Percentiles rank a stretch among this genome's conserved stretches.
Conservation (phyloP, 257 asterid genomes). For the Verbena officinalis region DNA sequence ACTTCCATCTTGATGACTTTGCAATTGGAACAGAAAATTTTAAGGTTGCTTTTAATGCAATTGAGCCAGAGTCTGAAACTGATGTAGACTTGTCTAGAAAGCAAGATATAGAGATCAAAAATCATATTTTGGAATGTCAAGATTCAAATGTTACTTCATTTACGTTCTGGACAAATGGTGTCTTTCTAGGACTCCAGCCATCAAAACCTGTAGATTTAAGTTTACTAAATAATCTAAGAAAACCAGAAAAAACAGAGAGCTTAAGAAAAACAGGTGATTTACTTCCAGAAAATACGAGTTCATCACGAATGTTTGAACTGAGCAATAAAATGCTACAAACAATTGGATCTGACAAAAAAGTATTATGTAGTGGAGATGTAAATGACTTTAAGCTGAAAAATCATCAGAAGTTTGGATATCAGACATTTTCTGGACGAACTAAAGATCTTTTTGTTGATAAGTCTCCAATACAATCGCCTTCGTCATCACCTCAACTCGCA, state of each 20-base stretch:
- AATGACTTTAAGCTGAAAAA: constrained; percentile 26
- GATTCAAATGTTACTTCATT: constrained; percentile 39
- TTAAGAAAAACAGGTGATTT: constrained; percentile 35
- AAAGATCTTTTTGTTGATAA: constrained; percentile 39
- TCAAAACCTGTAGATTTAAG: constrained; percentile 67
- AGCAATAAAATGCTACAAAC: constrained; percentile 39
- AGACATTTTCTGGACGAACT: constrained; percentile 37
- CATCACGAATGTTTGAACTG: constrained; percentile 55
- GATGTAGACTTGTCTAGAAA: constrained; percentile 49
- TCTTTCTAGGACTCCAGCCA: constrained; percentile 70
- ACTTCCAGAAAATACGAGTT: constrained; percentile 36
- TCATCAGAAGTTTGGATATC: constrained; percentile 33
- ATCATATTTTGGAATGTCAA: constrained; percentile 43
- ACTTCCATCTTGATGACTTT: constrained; percentile 34
- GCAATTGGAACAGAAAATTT: constrained; percentile 54
- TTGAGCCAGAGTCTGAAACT: constrained; percentile 59
- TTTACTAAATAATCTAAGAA: constrained; percentile 32
- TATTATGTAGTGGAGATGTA: constrained; percentile 38
- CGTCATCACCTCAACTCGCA: constrained; percentile 69
- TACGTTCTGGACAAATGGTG: constrained; percentile 73
- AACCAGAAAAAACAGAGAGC: constrained; percentile 33
- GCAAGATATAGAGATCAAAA: constrained; percentile 37
- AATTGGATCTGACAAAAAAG: constrained; percentile 44
- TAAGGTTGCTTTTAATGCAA: constrained; percentile 65
- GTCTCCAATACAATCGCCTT: constrained; percentile 46